Percentiles rank a stretch among this genome's conserved stretches.
Conservation (phyloP, 179 eudicot genomes). For the Pouteria campechiana region DNA sequence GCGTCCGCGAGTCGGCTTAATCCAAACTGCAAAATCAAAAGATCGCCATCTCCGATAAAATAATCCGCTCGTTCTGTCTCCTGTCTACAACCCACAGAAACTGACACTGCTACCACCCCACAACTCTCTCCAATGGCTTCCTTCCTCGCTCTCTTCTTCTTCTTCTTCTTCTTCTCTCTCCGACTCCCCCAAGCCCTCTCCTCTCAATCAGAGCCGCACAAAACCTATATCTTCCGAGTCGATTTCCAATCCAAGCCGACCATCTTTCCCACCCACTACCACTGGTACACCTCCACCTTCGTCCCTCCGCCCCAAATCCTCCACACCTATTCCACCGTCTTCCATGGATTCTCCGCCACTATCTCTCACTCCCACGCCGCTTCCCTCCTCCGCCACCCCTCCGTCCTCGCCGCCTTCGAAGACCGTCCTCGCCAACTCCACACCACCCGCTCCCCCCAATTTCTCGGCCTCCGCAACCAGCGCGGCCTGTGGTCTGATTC, state of each 20-base stretch:
- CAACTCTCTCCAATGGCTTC: slow-evolving; percentile 32
- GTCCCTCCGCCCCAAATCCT: slow-evolving; percentile 34
- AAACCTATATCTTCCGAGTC: slow-evolving; percentile 60
- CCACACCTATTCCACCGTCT: slow-evolving; percentile 76
- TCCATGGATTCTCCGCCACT: slow-evolving; percentile 79
- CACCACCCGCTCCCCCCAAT: slow-evolving; percentile 93
- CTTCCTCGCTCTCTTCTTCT: not conserved
- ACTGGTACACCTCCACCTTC: slow-evolving; percentile 81
- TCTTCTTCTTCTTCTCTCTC: slow-evolving; percentile 7
- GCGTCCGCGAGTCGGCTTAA: too few relatives aligned
- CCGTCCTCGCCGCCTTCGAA: slow-evolving; percentile 57
- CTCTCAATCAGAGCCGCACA: slow-evolving; percentile 9
- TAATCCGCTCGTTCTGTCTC: too few relatives aligned
- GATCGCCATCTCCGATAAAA: too few relatives aligned
- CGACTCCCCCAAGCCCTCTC: slow-evolving; percentile 1
- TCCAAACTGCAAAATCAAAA: too few relatives aligned
- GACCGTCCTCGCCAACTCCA: slow-evolving; percentile 60
- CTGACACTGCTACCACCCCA: slow-evolving; percentile 1
- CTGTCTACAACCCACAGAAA: not conserved
- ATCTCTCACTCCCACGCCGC: slow-evolving; percentile 38
- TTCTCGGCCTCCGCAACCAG: slow-evolving; percentile 73
- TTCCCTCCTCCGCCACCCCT: slow-evolving; percentile 34
- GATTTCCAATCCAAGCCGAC: slow-evolving; percentile 50
- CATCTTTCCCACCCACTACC: slow-evolving; percentile 56
- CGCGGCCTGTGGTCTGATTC: slow-evolving; percentile 85